Conservation (phyloP, 176 grass and related monocot species). For the Phragmites australis region DNA sequence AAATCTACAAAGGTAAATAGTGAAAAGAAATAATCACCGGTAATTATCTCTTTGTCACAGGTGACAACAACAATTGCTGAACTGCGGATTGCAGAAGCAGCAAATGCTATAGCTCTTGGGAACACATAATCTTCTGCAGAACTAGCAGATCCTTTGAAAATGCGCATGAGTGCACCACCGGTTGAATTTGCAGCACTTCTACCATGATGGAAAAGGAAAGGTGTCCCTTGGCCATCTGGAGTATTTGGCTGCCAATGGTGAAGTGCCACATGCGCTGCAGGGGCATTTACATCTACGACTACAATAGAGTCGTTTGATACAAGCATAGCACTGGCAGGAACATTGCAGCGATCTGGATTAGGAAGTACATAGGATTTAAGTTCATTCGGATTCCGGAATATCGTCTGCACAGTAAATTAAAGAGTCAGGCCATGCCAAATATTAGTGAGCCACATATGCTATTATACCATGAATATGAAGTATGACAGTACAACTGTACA, state of each 20-base stretch:
- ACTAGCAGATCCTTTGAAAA: conserved; percentile 81
- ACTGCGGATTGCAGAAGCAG: conserved; percentile 62
- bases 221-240: conserved; percentile 92
- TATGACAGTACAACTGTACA: neutral
- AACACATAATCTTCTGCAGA: conserved; percentile 74
- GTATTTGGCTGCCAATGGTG: conserved; percentile 98
- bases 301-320: conserved; percentile 84
- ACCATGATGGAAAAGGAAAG: conserved; percentile 91
- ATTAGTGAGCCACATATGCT: neutral
- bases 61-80: conserved; percentile 86
- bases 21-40: conserved; percentile 61
- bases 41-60: conserved; percentile 86
- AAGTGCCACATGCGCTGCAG: conserved; percentile 80
- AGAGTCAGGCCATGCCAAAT: conserved; percentile 27
- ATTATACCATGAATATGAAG: neutral
- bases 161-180: conserved; percentile 82
- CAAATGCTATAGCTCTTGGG: conserved; percentile 89
- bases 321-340: conserved; percentile 83
- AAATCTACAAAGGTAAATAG: conserved; percentile 31
- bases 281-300: conserved; percentile 75
- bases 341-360: conserved; percentile 88
- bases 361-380: conserved; percentile 80
- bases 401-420: conserved; percentile 70
- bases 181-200: conserved; percentile 61
- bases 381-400: conserved; percentile 94